These are phyloP conservation scores for Tetraselmis striata DNA, from an alignment of 139 green algal species.

Conservation along the genomic window DNA sequence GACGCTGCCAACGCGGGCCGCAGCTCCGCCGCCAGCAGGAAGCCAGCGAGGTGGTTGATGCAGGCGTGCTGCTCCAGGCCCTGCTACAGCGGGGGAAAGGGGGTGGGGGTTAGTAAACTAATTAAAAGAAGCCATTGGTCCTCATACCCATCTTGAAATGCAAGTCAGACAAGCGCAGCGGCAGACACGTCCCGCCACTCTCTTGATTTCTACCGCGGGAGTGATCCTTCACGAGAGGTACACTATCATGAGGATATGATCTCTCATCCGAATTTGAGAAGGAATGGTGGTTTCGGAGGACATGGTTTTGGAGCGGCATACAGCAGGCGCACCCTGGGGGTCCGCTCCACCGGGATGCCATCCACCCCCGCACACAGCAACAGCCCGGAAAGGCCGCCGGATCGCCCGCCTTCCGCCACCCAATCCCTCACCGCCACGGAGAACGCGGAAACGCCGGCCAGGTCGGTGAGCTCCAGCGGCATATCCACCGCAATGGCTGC, in stretches of 20 bases:
- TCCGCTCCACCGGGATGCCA: background rate
- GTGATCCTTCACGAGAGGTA: too few relatives aligned
- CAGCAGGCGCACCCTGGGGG: background rate
- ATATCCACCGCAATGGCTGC: background rate
- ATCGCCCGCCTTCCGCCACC: background rate
- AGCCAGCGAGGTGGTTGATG: background rate
- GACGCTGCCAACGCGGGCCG: background rate
- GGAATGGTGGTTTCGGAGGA: too few relatives aligned
- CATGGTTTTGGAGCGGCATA: too few relatives aligned
- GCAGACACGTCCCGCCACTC: too few relatives aligned
- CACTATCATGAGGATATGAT: too few relatives aligned
- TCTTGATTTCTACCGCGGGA: too few relatives aligned
- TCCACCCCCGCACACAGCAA: background rate
- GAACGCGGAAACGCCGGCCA: background rate
- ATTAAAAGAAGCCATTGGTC: too few relatives aligned
- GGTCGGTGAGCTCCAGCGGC: background rate
- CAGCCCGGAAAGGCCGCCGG: background rate
- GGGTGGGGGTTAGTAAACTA: too few relatives aligned
- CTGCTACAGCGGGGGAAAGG: too few relatives aligned
- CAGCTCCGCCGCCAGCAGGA: background rate
- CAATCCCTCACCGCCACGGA: background rate
- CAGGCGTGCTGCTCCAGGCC: background rate
- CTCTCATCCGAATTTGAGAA: too few relatives aligned
- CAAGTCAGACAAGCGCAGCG: too few relatives aligned
- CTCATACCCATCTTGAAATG: too few relatives aligned